phyloP scores from a whole-genome alignment of 495 filamentous ascomycete species.

The Annulohypoxylon stygium region DNA sequence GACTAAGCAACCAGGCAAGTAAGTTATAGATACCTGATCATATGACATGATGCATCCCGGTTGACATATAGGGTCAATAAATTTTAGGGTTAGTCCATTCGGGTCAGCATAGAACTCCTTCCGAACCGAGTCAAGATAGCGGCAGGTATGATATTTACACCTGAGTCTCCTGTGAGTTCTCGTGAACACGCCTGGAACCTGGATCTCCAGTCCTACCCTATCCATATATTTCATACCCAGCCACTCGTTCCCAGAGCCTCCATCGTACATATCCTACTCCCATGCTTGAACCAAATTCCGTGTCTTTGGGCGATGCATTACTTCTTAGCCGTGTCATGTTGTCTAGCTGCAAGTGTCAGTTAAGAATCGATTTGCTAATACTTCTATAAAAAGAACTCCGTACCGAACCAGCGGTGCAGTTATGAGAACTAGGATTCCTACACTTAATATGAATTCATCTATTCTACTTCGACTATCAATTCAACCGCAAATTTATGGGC shows the following conservation, averaged over 20 bases:
- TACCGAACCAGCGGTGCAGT: conserved; percentile 40
- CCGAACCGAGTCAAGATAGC: conserved; percentile 55
- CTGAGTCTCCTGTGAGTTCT: conserved; percentile 4
- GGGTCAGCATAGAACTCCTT: conserved; percentile 8
- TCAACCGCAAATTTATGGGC: conserved; percentile 63
- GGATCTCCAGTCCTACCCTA: conserved; percentile 40
- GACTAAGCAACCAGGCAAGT: background rate
- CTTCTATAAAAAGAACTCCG: conserved; percentile 61
- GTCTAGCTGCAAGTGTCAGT: conserved; percentile 17
- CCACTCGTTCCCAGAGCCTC: conserved; percentile 42
- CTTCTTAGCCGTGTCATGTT: conserved; percentile 40
- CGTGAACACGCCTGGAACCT: conserved; percentile 39
- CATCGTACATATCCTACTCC: conserved; percentile 21
- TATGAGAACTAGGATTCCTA: conserved; percentile 53
- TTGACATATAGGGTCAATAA: background rate
- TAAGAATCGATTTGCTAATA: conserved; percentile 37
- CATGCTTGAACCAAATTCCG: conserved; percentile 22
- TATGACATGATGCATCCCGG: background rate
- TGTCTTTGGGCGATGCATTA: conserved; percentile 29
- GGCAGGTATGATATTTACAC: conserved; percentile 36
- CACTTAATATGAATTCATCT: conserved; percentile 64
- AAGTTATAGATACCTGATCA: background rate
- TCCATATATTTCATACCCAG: conserved; percentile 29
- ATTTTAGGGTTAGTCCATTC: background rate
- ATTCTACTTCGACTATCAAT: conserved; percentile 55